These are phyloP conservation scores for Apiospora pterosperma DNA, from an alignment of 2,329 filamentous ascomycete genomes.

Conservation along the genomic window DNA sequence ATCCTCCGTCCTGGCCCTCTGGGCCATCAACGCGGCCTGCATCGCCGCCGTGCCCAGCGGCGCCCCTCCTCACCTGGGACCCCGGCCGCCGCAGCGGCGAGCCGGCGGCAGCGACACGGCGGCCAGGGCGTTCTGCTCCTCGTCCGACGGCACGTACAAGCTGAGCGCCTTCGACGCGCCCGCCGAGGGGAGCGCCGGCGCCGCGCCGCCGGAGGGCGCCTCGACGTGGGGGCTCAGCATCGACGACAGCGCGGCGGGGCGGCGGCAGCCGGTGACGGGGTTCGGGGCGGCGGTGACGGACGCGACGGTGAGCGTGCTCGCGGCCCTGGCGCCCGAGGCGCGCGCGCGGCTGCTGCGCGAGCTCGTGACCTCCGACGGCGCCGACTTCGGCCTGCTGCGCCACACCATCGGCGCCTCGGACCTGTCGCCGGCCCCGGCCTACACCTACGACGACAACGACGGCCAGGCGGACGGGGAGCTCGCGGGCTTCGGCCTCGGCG, in stretches of 20 bases:
- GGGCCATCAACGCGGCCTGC: slow-evolving; percentile 1
- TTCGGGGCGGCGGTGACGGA: slow-evolving; percentile 42
- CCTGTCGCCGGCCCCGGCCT: slow-evolving; percentile 34
- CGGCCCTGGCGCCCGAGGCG: slow-evolving; percentile 25
- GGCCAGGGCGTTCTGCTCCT: slow-evolving; percentile 30
- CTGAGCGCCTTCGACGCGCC: slow-evolving; percentile 30
- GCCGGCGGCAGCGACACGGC: slow-evolving; percentile 12
- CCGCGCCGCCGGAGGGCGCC: slow-evolving; percentile 19
- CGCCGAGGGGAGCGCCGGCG: slow-evolving; percentile 27
- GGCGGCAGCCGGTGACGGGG: slow-evolving; percentile 36
- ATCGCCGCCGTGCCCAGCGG: not conserved
- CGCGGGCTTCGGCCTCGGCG: slow-evolving; percentile 31
- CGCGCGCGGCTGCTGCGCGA: slow-evolving; percentile 30
- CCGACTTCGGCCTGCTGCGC: slow-evolving; percentile 36
- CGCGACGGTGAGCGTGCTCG: slow-evolving; percentile 36
- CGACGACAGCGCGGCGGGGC: slow-evolving; percentile 33
- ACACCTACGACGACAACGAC: slow-evolving; percentile 35
- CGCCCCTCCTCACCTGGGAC: not conserved
- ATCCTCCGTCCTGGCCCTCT: slow-evolving; percentile 4
- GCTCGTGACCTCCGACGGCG: slow-evolving; percentile 32
- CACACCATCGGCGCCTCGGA: slow-evolving; percentile 39
- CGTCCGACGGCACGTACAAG: slow-evolving; percentile 33
- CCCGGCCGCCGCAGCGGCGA: slow-evolving; percentile 2
- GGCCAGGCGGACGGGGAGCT: slow-evolving; percentile 25
- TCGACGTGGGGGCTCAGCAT: slow-evolving; percentile 36